Evolutionary conservation across 2,329 filamentous ascomycete species (phyloP).

Genomic region (Talaromyces amestolkiae): DNA sequence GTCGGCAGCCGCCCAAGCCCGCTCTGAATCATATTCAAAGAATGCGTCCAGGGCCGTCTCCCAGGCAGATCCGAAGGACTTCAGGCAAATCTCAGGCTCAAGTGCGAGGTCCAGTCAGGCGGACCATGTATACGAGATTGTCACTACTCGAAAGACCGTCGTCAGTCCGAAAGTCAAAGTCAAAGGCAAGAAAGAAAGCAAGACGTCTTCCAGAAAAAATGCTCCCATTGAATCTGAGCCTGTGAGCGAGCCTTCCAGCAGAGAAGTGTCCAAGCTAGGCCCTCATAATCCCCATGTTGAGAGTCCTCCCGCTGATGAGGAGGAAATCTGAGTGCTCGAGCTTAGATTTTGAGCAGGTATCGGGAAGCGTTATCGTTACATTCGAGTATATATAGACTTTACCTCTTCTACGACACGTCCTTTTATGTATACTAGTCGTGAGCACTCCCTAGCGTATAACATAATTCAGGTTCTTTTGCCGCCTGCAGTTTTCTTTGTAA

Average conservation of each 20-base stretch:
- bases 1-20: slow-evolving; percentile 31
- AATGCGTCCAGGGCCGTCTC: slow-evolving; percentile 16
- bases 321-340: background rate
- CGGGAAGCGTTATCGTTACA: background rate
- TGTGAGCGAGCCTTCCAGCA: slow-evolving; percentile 21
- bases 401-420: background rate
- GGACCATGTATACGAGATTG: slow-evolving; percentile 23
- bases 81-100: slow-evolving; percentile 34
- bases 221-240: slow-evolving; percentile 25
- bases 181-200: slow-evolving; percentile 35
- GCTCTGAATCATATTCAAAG: slow-evolving; percentile 28
- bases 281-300: slow-evolving; percentile 22
- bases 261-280: slow-evolving; percentile 23
- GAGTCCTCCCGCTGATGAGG: background rate
- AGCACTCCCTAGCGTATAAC: no score
- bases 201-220: slow-evolving; percentile 21
- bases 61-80: slow-evolving; percentile 12
- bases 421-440: background rate
- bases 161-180: slow-evolving; percentile 34
- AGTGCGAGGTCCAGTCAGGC: slow-evolving; percentile 28
- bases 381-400: background rate
- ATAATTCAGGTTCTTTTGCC: background rate
- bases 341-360: background rate
- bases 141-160: slow-evolving; percentile 26
- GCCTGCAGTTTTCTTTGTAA: background rate